Evolutionary conservation across 345 rosid genomes (phyloP), one percentile per base, ranked within the genome.

Genomic region (Isatis tinctoria): DNA sequence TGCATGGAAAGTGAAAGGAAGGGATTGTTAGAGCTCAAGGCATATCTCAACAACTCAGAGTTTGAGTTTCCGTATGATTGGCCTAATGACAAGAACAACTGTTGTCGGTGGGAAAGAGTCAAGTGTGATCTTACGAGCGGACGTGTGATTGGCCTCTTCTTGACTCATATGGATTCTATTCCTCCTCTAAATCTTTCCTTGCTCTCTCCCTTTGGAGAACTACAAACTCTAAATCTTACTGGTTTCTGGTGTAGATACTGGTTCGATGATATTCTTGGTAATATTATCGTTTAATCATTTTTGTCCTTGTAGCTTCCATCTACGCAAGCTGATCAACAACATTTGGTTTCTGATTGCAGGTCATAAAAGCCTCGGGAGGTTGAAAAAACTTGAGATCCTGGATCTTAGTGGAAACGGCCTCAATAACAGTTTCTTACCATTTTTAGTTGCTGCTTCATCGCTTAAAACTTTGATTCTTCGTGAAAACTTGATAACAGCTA

Each of bases 231-330:
- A 26, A 39, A 67, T 3, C 6, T 53, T 53, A 40, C 1, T 30
- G 24, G 0, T 1, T 28, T 44, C 1, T 1, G 26, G 11, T 28
- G 54, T 64, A 20, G 7, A 16, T 5, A 24, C 54, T 64, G 58
- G 70, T 48, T 65, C 20, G 70, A 65, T 48, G 44, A 65, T 12
- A 33, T 65, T 7, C 43, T 47, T 65, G 70, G 70, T 67, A 22
- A 67, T 10, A 22, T 18, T 13, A 4, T 22, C 5, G 20, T 18
- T 18, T 18, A 48, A 1, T 4, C 11, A 1, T 48, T 9, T 20
- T 9, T 9, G 24, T 22, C 24, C 24, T 22, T 43, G 24, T 22
- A 45, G 8, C 51, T 8, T 17, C 51, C n/a, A 3, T 39, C n/a
- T 39, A 39, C n/a, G 4, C 3, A 27, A 27, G 24, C 24, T 22